phyloP scores from a whole-genome alignment of 164 flowering plant species.

The Kingdonia uniflora region DNA sequence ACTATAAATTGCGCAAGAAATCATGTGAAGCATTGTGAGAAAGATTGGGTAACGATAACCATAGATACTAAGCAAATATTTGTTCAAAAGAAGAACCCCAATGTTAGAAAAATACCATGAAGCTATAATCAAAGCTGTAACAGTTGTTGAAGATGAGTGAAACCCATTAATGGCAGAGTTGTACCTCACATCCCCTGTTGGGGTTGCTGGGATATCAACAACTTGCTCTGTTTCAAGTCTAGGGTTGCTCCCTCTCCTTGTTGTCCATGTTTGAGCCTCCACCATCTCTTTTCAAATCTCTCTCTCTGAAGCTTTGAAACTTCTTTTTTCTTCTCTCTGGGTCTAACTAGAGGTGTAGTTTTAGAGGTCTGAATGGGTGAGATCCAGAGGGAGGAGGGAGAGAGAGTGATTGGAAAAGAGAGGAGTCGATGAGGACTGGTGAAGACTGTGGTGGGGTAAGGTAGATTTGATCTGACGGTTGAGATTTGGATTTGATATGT shows the following conservation, averaged over 20 bases:
- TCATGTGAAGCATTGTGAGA: conserved; percentile 86
- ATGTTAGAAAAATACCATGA: conserved; percentile 91
- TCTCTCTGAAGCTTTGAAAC: no score
- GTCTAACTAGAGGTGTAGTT: background rate
- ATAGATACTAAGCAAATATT: conserved; percentile 73
- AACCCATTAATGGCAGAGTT: conserved; percentile 9
- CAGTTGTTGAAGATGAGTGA: conserved; percentile 27
- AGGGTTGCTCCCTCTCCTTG: conserved; percentile 61
- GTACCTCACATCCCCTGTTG: conserved; percentile 54
- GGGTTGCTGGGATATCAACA: conserved; percentile 68
- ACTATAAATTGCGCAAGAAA: conserved; percentile 62
- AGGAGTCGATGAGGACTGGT: background rate
- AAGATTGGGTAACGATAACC: conserved; percentile 87
- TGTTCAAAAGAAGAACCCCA: conserved; percentile 83
- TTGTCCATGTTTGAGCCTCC: conserved; percentile 66
- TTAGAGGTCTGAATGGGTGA: no score
- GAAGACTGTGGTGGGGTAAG: background rate
- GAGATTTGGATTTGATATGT: conserved; percentile 26
- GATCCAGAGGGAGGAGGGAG: no score
- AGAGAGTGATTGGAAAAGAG: no score
- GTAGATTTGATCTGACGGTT: conserved; percentile 36
- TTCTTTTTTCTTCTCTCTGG: conserved; percentile 2
- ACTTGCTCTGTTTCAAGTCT: conserved; percentile 43
- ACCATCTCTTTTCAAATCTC: conserved; percentile 23
- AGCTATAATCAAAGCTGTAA: conserved; percentile 51